Base-by-base conservation (phyloP, 805 yeast species). In the Schwanniomyces sp. region DNA sequence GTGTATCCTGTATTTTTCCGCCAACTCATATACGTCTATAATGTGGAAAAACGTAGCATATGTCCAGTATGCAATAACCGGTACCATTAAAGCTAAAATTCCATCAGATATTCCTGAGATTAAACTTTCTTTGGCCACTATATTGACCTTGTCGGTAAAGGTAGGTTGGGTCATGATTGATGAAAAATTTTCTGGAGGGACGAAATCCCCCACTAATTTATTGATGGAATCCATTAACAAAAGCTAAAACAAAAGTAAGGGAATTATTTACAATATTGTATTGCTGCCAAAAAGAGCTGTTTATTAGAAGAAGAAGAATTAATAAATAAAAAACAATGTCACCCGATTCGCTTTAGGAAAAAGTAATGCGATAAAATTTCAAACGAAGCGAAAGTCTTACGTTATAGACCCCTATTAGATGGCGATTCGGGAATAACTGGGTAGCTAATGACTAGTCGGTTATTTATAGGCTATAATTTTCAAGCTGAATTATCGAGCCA, bases 1-100 rank as follows among this genome's bases (percentile, higher is more conserved):
- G 65, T 94, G 99, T 44, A 94, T 90, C 55, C 98, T 78, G 69
- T 88, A 90, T 62, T 78, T 73, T 59, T 88, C 96, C 39, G 91
- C 89, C 53, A 90, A 70, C 61, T 88, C 80, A 55, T 77, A 81
- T 38, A 77, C 78, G 64, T 94, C 98, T 44, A 91, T 69, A 7
- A 86, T 50, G 61, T 86, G 90, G 77, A 88, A 94, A 52, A 88
- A 66, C 25, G 79, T 59, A 3, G 96, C 86, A 57, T 84, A 82
- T 1, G 69, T 48, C 98, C 98, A 94, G 66, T 94, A 94, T 2
- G 85, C 91, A 2, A 83, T 72, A 4, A 94, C 79, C 1, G 99
- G 98, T 1, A 84, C 75, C 2, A 81, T 68, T 39, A 91, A 66
- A 1, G 97, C 88, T 43, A 90, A 61, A 14, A 82, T 62, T 38